These are phyloP conservation scores for Paracamarosporium sp. DNA, from an alignment of 2,329 filamentous ascomycete genomes.

Conservation along the genomic window DNA sequence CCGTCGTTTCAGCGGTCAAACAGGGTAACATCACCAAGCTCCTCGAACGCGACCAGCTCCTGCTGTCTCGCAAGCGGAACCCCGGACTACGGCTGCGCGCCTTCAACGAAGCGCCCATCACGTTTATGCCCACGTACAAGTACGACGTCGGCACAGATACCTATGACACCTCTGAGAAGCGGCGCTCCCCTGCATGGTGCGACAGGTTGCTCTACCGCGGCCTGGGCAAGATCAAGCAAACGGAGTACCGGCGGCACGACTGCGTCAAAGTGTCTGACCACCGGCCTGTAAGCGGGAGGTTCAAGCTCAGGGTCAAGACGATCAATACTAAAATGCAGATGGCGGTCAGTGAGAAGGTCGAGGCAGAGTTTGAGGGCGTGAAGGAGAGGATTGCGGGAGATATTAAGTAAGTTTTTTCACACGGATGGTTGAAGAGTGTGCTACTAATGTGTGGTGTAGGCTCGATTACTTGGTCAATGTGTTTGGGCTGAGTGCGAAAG, in stretches of 20 bases:
- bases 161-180: slow-evolving; percentile 95
- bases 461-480: slow-evolving; percentile 70
- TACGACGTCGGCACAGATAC: slow-evolving; percentile 95
- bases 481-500: slow-evolving; percentile 62
- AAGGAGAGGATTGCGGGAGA: slow-evolving; percentile 71
- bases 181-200: slow-evolving; percentile 93
- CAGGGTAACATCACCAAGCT: slow-evolving; percentile 83
- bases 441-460: slow-evolving; percentile 50
- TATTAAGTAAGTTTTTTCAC: slow-evolving; percentile 71
- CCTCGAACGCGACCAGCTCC: slow-evolving; percentile 89
- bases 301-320: slow-evolving; percentile 84
- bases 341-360: slow-evolving; percentile 73
- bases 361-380: slow-evolving; percentile 75
- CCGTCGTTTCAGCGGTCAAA: slow-evolving; percentile 84
- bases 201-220: slow-evolving; percentile 90
- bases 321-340: slow-evolving; percentile 73
- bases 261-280: slow-evolving; percentile 85
- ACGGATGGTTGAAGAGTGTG: not conserved
- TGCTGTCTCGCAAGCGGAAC: slow-evolving; percentile 87
- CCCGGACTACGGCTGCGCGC: slow-evolving; percentile 86
- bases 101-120: slow-evolving; percentile 90
- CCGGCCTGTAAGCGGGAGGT: slow-evolving; percentile 85
- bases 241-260: slow-evolving; percentile 89
- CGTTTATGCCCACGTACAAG: slow-evolving; percentile 96
- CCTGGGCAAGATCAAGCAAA: slow-evolving; percentile 79